These are phyloP conservation scores for Primulina tabacum DNA, from an alignment of 257 asterid genomes.

Conservation along the genomic window DNA sequence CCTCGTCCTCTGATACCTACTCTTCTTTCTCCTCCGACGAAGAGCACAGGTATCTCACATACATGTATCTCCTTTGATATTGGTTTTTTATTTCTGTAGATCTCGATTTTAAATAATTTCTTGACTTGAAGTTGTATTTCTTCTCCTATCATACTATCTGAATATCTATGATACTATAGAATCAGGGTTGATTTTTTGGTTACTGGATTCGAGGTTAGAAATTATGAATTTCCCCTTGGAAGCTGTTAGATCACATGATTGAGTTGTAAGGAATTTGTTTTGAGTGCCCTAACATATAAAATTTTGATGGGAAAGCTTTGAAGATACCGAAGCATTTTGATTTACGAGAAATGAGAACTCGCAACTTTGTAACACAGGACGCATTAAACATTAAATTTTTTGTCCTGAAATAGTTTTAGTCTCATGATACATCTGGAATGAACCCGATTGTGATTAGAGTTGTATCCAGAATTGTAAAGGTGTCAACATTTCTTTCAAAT, in stretches of 20 bases:
- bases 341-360: too few relatives aligned
- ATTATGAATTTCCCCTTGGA: not conserved
- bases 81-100: slow-evolving; percentile 9
- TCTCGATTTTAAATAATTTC: slow-evolving; percentile 21
- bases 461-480: not conserved
- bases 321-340: too few relatives aligned
- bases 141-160: not conserved
- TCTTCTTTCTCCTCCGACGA: slow-evolving; percentile 60
- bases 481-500: not conserved
- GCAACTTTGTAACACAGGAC: too few relatives aligned
- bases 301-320: too few relatives aligned
- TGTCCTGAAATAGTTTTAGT: too few relatives aligned
- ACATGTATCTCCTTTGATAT: not conserved
- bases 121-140: slow-evolving; percentile 8
- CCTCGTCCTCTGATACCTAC: slow-evolving; percentile 63
- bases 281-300: too few relatives aligned
- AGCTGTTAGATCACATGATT: not conserved
- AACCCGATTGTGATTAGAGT: too few relatives aligned
- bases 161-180: not conserved
- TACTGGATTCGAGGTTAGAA: not conserved
- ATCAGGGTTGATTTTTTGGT: slow-evolving; percentile 3
- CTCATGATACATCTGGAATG: too few relatives aligned
- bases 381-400: too few relatives aligned
- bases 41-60: slow-evolving; percentile 48
- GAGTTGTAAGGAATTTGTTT: too few relatives aligned